These are phyloP conservation scores for Logfia minima DNA, from an alignment of 129 eudicot species.

Conservation along the genomic window DNA sequence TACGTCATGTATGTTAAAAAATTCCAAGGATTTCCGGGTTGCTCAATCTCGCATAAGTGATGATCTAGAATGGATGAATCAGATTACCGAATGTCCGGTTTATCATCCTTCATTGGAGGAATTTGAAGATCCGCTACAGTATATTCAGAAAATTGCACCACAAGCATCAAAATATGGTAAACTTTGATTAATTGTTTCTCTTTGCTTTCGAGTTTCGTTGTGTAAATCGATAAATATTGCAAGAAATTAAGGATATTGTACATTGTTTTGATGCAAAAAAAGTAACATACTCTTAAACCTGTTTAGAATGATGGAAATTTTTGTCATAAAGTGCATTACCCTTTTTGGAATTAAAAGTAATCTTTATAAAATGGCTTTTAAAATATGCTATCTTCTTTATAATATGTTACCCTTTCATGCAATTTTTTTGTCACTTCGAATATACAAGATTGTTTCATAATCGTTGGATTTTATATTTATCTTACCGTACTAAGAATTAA, in stretches of 20 bases:
- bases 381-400: no score
- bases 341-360: no score
- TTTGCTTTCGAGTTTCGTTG: no score
- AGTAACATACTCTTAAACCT: no score
- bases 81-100: slow-evolving; percentile 47
- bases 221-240: not conserved
- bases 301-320: no score
- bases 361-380: no score
- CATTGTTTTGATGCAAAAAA: no score
- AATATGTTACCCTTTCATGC: not conserved
- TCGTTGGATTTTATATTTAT: not conserved
- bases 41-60: not conserved
- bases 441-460: not conserved
- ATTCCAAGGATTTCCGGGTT: not conserved
- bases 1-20: slow-evolving; percentile 6
- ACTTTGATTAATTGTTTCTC: not conserved
- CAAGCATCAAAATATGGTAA: slow-evolving; percentile 60
- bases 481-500: not conserved
- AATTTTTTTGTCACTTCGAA: no score
- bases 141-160: slow-evolving; percentile 44
- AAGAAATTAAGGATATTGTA: not conserved
- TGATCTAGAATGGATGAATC: slow-evolving; percentile 38
- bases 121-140: slow-evolving; percentile 51
- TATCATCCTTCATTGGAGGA: slow-evolving; percentile 51
- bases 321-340: no score